Conservation (phyloP, 2,329 filamentous ascomycete genomes). For the Zarea fungicola region DNA sequence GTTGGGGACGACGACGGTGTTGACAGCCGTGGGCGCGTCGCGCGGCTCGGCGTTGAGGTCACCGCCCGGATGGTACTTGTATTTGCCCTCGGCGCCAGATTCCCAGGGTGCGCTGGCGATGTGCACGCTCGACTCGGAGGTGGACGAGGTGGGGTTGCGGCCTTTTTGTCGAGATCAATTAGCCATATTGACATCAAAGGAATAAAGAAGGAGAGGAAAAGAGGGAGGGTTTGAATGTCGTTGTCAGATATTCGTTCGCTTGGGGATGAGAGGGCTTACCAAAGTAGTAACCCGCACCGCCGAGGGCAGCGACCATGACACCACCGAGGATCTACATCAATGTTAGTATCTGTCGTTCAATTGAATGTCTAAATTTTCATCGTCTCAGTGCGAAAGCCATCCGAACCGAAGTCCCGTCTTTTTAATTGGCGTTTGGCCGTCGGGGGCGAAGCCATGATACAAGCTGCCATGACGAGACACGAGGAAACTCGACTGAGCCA, state of each 20-base stretch:
- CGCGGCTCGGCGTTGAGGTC: conserved; percentile 69
- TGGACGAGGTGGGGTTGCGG: conserved; percentile 77
- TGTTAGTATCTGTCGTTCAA: too few relatives aligned
- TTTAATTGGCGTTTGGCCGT: too few relatives aligned
- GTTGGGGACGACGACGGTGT: conserved; percentile 89
- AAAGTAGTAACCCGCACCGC: conserved; percentile 85
- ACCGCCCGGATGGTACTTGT: conserved; percentile 80
- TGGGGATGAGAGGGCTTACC: conserved; percentile 42
- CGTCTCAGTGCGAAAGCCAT: neutral
- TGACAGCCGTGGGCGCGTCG: conserved; percentile 91
- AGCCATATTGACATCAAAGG: too few relatives aligned
- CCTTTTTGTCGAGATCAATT: conserved; percentile 48
- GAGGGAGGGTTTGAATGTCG: neutral
- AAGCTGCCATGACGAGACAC: too few relatives aligned
- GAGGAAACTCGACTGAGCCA: too few relatives aligned
- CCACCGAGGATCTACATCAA: conserved; percentile 84
- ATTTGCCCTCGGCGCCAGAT: conserved; percentile 58
- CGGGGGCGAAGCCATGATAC: too few relatives aligned
- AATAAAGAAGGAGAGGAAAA: too few relatives aligned
- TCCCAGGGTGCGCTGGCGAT: conserved; percentile 94
- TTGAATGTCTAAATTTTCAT: conserved; percentile 3
- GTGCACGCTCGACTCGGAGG: conserved; percentile 72
- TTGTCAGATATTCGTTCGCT: neutral
- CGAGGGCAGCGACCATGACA: conserved; percentile 85
- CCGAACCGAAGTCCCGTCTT: too few relatives aligned